These are phyloP conservation scores for Cokeromyces recurvatus DNA, from an alignment of 371 early-diverging fungal genomes.

Conservation along the genomic window DNA sequence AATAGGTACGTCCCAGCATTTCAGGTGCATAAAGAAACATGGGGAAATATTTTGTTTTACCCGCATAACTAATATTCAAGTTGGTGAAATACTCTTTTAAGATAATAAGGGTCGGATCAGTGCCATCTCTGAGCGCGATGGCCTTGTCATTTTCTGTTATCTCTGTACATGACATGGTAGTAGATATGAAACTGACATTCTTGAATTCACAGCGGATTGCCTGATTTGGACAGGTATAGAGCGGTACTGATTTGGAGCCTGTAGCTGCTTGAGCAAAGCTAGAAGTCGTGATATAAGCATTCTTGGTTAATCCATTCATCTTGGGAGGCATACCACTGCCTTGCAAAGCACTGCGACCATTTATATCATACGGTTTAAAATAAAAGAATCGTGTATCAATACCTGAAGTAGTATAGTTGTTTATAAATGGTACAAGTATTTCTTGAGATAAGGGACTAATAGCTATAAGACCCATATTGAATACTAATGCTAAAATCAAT, in stretches of 20 bases:
- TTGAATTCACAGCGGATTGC: constrained; percentile 1
- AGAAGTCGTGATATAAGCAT: constrained; percentile 2
- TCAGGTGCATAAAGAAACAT: constrained; percentile 16
- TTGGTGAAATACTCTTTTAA: constrained; percentile 1
- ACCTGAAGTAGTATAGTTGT: neutral
- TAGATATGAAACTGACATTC: constrained; percentile 5
- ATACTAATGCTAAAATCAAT: constrained; percentile 16
- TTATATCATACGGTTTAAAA: neutral
- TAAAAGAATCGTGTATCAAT: neutral
- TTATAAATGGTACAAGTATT: neutral
- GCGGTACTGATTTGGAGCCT: neutral
- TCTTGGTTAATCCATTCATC: constrained; percentile 2
- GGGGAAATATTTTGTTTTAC: constrained; percentile 1
- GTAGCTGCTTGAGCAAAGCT: constrained; percentile 10
- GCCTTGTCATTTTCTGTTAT: constrained; percentile 8
- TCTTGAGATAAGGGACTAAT: constrained; percentile 21
- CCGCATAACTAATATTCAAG: neutral
- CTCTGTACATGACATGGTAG: constrained; percentile 1
- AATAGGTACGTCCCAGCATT: constrained; percentile 19
- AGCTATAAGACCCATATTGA: constrained; percentile 22
- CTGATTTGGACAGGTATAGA: constrained; percentile 2
- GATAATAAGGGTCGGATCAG: neutral
- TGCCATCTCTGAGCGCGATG: constrained; percentile 4
- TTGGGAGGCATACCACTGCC: neutral
- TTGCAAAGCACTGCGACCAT: neutral